phyloP scores from a whole-genome alignment of 306 rosid genomes.

The Argentina anserina region DNA sequence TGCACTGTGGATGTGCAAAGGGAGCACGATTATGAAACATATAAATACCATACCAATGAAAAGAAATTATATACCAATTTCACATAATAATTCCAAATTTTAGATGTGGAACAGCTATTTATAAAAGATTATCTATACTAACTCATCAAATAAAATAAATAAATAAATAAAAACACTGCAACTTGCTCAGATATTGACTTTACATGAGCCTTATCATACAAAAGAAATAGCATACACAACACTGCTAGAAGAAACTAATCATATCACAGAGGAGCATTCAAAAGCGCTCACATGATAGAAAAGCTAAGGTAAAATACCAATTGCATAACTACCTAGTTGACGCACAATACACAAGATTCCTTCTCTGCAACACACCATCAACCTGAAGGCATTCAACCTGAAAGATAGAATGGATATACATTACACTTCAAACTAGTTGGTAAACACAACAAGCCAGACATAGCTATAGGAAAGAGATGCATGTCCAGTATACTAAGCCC shows the following conservation, averaged over 20 bases:
- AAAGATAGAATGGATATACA: constrained; percentile 15
- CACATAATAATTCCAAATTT: background rate
- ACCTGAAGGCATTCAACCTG: constrained; percentile 94
- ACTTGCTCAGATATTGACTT: background rate
- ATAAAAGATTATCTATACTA: background rate
- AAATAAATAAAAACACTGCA: background rate
- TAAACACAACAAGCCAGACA: background rate
- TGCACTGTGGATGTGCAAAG: constrained; percentile 60
- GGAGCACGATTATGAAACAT: constrained; percentile 28
- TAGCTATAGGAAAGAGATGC: background rate
- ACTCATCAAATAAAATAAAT: background rate
- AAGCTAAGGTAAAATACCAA: constrained; percentile 15
- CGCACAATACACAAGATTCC: constrained; percentile 97
- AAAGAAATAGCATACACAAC: background rate
- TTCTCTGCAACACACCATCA: constrained; percentile 83
- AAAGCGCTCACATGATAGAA: constrained; percentile 1
- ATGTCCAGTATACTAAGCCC: background rate
- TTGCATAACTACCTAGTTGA: constrained; percentile 70
- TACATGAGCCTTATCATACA: background rate
- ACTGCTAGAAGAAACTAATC: background rate
- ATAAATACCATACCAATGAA: constrained; percentile 9
- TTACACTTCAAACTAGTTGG: constrained; percentile 8
- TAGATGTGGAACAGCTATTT: background rate
- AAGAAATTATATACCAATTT: background rate
- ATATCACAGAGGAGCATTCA: background rate